Conservation (phyloP, 352 stramenopile genomes). For the Phytophthora foliorum region DNA sequence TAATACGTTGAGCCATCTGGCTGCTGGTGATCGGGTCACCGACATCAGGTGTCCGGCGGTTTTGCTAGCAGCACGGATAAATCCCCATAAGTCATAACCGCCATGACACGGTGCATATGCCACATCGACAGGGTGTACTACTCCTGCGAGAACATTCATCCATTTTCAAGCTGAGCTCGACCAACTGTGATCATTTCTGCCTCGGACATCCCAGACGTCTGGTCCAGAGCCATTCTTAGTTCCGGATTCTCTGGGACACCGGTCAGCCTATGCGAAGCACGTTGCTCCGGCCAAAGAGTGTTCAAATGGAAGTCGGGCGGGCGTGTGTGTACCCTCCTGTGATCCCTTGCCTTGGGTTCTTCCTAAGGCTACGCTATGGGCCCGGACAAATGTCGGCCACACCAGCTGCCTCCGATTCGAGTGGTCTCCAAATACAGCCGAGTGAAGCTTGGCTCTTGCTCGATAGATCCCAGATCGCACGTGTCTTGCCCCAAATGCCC, state of each 20-base stretch:
- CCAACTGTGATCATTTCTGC: neutral
- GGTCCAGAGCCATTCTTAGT: neutral
- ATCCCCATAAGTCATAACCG: slow-evolving; percentile 4
- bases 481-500: too few species aligned
- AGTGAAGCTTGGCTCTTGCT: too few species aligned
- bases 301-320: too few species aligned
- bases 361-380: too few species aligned
- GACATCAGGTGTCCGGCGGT: neutral
- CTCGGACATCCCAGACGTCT: too few species aligned
- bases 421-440: too few species aligned
- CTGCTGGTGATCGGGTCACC: neutral
- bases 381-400: too few species aligned
- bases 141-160: neutral
- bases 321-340: too few species aligned
- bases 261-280: neutral
- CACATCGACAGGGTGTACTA: neutral
- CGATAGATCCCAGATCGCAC: too few species aligned
- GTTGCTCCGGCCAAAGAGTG: neutral
- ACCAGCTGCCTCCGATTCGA: too few species aligned
- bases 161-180: neutral
- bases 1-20: neutral
- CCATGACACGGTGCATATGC: neutral
- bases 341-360: too few species aligned
- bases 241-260: neutral
- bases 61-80: neutral